Conservation (phyloP, 176 grass and related monocot species). For the Rhipidocladum racemiflorum region DNA sequence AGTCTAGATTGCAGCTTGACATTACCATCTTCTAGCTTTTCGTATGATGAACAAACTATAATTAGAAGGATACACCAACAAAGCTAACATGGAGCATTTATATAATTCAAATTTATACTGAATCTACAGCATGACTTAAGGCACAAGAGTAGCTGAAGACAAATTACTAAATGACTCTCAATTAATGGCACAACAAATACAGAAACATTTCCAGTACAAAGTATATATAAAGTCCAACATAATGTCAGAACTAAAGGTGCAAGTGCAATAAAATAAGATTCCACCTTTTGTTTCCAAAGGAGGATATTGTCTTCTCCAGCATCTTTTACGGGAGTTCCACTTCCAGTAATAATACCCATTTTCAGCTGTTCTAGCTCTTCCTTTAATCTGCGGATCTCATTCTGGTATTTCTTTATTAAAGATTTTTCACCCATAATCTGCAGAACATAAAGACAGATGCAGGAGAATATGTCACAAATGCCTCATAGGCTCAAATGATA, state of each 20-base stretch:
- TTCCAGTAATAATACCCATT: slow-evolving; percentile 81
- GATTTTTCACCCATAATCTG: slow-evolving; percentile 99
- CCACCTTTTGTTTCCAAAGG: slow-evolving; percentile 91
- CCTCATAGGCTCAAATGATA: not conserved
- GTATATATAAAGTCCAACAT: not conserved
- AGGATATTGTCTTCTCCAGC: slow-evolving; percentile 73
- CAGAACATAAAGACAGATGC: slow-evolving; percentile 32
- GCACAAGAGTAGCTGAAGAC: not conserved
- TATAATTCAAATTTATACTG: slow-evolving; percentile 8
- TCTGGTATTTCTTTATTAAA: slow-evolving; percentile 99
- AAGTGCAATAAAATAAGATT: slow-evolving; percentile 25
- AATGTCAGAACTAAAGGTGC: not conserved
- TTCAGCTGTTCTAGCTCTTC: slow-evolving; percentile 94
- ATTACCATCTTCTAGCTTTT: slow-evolving; percentile 99
- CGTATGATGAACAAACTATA: slow-evolving; percentile 40
- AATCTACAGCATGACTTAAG: slow-evolving; percentile 20
- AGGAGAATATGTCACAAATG: slow-evolving; percentile 28
- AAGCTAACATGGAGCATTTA: not conserved
- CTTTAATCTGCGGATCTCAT: slow-evolving; percentile 91
- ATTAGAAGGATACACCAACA: slow-evolving; percentile 44
- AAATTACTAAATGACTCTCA: not conserved
- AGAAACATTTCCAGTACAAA: not conserved
- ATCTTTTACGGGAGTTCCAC: slow-evolving; percentile 65
- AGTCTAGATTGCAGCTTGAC: slow-evolving; percentile 90
- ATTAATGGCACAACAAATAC: slow-evolving; percentile 7